Evolutionary conservation across 352 stramenopile genomes (phyloP).

Genomic region (Globisporangium recalcitrans): DNA sequence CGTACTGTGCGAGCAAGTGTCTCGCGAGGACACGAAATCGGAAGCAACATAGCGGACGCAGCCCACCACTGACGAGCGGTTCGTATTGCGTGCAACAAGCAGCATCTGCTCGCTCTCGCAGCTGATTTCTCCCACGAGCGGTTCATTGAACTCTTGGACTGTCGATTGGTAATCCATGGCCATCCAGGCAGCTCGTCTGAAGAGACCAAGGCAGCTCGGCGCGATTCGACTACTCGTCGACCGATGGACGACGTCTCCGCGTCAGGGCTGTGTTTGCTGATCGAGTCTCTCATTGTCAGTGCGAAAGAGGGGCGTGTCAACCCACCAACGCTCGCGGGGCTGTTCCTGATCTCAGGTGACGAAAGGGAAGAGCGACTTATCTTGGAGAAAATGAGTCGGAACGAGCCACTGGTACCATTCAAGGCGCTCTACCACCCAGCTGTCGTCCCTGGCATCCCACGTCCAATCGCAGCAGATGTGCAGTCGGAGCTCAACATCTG

Average conservation of each 20-base stretch:
- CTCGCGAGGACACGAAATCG: not conserved
- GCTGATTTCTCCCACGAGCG: no score
- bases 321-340: not conserved
- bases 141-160: no score
- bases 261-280: not conserved
- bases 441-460: not conserved
- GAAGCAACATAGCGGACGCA: no score
- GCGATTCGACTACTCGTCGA: not conserved
- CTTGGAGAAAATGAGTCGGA: not conserved
- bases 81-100: no score
- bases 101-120: no score
- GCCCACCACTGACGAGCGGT: no score
- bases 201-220: no score
- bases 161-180: no score
- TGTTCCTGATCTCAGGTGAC: not conserved
- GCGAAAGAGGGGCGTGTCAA: not conserved
- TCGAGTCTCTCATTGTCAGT: not conserved
- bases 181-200: no score
- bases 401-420: not conserved
- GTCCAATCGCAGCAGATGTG: not conserved
- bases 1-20: conserved; percentile 11
- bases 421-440: not conserved
- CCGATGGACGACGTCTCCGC: not conserved
- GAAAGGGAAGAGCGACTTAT: not conserved
- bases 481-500: not conserved